Evolutionary conservation across 345 rosid species (phyloP), one percentile per base, ranked within the genome.

Genomic region (Lepidium africanum): DNA sequence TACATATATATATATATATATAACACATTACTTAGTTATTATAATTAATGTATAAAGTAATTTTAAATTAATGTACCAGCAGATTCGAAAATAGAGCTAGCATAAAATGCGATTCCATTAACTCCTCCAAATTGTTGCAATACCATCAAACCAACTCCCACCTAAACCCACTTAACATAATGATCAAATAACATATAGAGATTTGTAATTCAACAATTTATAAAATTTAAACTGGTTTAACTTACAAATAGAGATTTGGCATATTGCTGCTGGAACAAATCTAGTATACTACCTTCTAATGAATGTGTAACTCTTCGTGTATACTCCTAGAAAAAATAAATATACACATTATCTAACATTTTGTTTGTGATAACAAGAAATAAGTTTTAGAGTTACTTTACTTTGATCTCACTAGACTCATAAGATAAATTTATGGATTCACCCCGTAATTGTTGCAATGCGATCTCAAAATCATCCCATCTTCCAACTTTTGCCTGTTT

Each of bases 111-210:
- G 43, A 84, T 68, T 48, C 76, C 88, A 35, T 80, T 76, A 64
- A 84, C 87, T 10, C 97, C 97, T 64, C 97, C 95, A 59, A 90
- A 82, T 67, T 87, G 92, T 81, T 87, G 97, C 78, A 90, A 69
- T 39, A 63, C 83, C 97, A 90, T 87, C 60, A 90, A 68, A 23
- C 97, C 95, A 63, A 86, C 81, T 25, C 84, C 91, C 23, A 86
- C 84, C 91, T 84, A 63, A 33, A 45, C 23, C 11, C 13, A 55
- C 42, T 53, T 42, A 19, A 7, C 14, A 71, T 63, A 21, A 57
- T 64, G 49, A 39, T 49, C 9, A 16, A 54, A 27, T 67, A 69
- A 23, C 17, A 19, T 10, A 48, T 36, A 49, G 9, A 17, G 33
- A 59, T 37, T 47, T 3, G 42, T 7, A 14, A 27, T 35, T 17